Base-by-base conservation (phyloP, 495 filamentous ascomycete species). In the Penicillium paxilli region DNA sequence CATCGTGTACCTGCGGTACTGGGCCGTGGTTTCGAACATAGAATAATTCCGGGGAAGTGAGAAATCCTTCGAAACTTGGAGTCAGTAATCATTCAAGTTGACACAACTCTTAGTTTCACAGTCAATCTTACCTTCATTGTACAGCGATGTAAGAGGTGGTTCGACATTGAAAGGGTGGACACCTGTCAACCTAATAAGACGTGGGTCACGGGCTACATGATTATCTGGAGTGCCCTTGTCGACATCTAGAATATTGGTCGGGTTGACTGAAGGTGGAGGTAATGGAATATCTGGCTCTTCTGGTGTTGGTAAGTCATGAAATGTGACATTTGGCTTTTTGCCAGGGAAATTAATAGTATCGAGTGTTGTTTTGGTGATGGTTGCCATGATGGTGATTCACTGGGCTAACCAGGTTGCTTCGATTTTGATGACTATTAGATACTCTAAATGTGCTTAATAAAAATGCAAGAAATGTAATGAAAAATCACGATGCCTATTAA, bases 1-100 rank as follows among this genome's bases (percentile, higher is more conserved):
- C 75, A 59, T 96, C 90, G 7, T 76, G 74, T 7, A 96, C 89
- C 22, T 80, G 66, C 3, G 93, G 93, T 5, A 97, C 93, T 0
- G 89, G 78, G 8, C 93, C 93, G 78, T 98, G 93, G 51, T 97
- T 98, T 55, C 93, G 75, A n/a, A 98, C 93, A 68, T 94, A 98
- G 73, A 96, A 95, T 2, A 98, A 75, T 57, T 96, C 90, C n/a
- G 90, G 87, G 20, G 87, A 87, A 4, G 93, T 98, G 32, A 98
- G 75, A 67, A 96, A 98, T 4, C 87, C 86, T 79, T 49, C 22
- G 17, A 7, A 40, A 3, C 12, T 14, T 23, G 32, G 20, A 32
- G 23, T 48, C 22, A 52, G 30, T 28, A 10, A 6, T 45, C 5
- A 20, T 33, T 24, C 12, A n/a, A 28, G 5, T 11, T 28, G 5